Percentiles rank a stretch among this genome's conserved stretches.
Evolutionary conservation across 2,329 filamentous ascomycete species (phyloP).

Genomic region (Sporothrix inflata): DNA sequence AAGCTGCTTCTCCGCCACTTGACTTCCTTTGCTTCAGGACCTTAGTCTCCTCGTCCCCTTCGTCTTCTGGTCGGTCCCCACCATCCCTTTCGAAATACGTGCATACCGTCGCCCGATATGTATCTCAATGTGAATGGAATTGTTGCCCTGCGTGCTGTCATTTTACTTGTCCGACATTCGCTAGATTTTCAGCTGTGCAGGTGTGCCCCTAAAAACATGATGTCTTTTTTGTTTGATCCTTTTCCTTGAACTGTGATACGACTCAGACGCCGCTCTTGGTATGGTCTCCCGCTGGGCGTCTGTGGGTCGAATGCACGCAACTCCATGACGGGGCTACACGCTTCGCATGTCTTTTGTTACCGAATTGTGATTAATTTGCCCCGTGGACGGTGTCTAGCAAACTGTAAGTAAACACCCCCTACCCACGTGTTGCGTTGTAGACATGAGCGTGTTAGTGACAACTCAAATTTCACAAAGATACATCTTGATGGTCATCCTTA

Average conservation of each 20-base stretch:
- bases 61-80: too few species aligned
- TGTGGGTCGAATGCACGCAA: not conserved
- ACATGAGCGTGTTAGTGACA: constrained; percentile 8
- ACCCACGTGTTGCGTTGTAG: not conserved
- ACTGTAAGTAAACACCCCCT: constrained; percentile 2
- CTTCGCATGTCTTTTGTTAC: not conserved
- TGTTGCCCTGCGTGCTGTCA: not conserved
- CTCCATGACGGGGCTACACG: not conserved
- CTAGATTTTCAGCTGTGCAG: constrained; percentile 9
- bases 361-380: not conserved
- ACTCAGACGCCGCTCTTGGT: not conserved
- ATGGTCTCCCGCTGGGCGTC: not conserved
- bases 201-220: not conserved
- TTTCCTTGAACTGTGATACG: not conserved
- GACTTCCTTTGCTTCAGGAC: not conserved
- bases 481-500: not conserved
- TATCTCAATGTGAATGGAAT: too few species aligned
- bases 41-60: not conserved
- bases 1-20: not conserved
- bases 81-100: not conserved
- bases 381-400: not conserved
- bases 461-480: constrained; percentile 20
- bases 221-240: not conserved
- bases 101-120: not conserved
- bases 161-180: constrained; percentile 8